Percentiles rank a stretch among this genome's conserved stretches.
These are phyloP conservation scores for Boletus vermiculosoides DNA, from an alignment of 768 basidiomycete genomes.

Conservation along the genomic window DNA sequence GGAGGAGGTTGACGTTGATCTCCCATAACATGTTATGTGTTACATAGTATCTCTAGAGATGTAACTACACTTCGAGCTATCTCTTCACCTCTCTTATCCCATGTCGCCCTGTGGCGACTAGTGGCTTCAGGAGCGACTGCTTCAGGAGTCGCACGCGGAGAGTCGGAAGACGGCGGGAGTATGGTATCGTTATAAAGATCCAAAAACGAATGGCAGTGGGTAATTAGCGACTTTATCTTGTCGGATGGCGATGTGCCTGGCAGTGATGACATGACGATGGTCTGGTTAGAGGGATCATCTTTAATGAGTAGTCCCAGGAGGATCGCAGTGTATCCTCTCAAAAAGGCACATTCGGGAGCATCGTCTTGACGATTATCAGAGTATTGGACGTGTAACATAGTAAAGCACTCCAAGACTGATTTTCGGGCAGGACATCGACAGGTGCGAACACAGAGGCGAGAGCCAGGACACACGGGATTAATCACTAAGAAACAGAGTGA, in stretches of 20 bases:
- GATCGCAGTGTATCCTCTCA: conserved; percentile 73
- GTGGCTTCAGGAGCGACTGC: neutral
- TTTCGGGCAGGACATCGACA: conserved; percentile 53
- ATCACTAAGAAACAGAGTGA: conserved; percentile 41
- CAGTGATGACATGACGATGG: conserved; percentile 33
- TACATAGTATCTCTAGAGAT: conserved; percentile 44
- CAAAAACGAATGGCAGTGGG: conserved; percentile 41
- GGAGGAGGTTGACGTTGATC: conserved; percentile 19
- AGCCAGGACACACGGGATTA: conserved; percentile 49
- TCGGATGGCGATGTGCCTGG: conserved; percentile 31
- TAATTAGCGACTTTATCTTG: conserved; percentile 35
- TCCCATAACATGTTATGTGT: conserved; percentile 17
- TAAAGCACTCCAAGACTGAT: conserved; percentile 51
- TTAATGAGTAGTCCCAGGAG: conserved; percentile 58
- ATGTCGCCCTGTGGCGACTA: conserved; percentile 10
- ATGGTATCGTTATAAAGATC: conserved; percentile 40
- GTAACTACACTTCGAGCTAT: conserved; percentile 49
- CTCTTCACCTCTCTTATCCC: conserved; percentile 39
- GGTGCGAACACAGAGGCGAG: conserved; percentile 44
- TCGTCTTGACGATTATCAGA: conserved; percentile 14
- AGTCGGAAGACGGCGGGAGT: conserved; percentile 21
- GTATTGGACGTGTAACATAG: conserved; percentile 47
- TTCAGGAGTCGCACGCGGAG: conserved; percentile 11
- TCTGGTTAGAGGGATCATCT: conserved; percentile 32
- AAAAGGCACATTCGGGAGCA: conserved; percentile 46